These are phyloP conservation scores for Leucoagaricus sp. DNA, from an alignment of 1,284 basidiomycete genomes.

Conservation along the genomic window DNA sequence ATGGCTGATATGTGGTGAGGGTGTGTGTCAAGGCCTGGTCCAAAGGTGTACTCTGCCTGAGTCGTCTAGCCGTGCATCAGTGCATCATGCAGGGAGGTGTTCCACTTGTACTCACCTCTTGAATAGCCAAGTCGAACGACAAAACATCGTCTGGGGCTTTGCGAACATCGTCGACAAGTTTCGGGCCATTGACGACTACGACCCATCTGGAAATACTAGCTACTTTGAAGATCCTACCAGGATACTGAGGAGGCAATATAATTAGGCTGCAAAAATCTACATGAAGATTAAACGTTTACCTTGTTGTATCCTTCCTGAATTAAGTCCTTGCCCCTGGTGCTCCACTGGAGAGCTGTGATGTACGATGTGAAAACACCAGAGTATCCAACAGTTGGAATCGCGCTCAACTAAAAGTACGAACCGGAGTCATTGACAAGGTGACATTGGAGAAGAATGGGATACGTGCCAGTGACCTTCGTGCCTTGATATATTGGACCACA, in stretches of 20 bases:
- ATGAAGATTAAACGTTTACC: constrained; percentile 10
- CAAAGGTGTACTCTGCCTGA: constrained; percentile 8
- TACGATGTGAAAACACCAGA: constrained; percentile 25
- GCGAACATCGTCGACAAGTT: constrained; percentile 28
- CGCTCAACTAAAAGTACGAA: constrained; percentile 5
- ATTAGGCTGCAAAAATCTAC: neutral
- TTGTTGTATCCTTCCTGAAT: constrained; percentile 25
- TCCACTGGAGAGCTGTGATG: constrained; percentile 21
- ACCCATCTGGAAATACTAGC: constrained; percentile 23
- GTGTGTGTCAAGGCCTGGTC: constrained; percentile 10
- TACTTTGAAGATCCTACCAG: constrained; percentile 26
- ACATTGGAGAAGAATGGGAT: neutral
- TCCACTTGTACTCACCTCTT: constrained; percentile 16
- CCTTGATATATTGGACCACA: constrained; percentile 1
- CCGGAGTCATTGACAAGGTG: neutral
- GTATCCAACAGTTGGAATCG: constrained; percentile 22
- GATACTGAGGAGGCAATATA: constrained; percentile 26
- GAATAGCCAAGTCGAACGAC: constrained; percentile 22
- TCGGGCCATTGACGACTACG: constrained; percentile 26
- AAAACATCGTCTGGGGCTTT: constrained; percentile 26
- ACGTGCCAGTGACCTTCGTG: constrained; percentile 2
- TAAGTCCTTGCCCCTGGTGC: constrained; percentile 19
- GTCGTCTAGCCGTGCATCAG: neutral
- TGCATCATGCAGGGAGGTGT: neutral
- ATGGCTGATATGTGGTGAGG: constrained; percentile 9